Conservation (phyloP, 169 alveolate genomes). For the Plasmodium cynomolgi region DNA sequence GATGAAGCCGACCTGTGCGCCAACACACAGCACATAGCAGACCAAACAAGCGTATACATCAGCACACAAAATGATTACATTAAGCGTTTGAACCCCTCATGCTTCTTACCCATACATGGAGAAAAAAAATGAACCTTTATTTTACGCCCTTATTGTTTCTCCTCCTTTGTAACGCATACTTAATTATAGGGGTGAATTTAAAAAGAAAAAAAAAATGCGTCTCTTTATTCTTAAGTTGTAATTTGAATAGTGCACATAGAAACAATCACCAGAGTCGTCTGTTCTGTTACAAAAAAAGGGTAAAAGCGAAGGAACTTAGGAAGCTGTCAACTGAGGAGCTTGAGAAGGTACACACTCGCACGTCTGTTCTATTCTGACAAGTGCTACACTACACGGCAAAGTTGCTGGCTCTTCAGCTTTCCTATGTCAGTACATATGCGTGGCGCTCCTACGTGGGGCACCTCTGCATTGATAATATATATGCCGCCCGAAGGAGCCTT, state of each 20-base stretch:
- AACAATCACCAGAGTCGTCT: slow-evolving; percentile 4
- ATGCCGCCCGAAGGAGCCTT: neutral
- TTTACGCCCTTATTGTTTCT: slow-evolving; percentile 9
- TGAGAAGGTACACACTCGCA: slow-evolving; percentile 45
- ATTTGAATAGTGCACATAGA: neutral
- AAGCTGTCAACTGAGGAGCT: slow-evolving; percentile 65
- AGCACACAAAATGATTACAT: neutral
- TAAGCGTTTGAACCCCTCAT: neutral
- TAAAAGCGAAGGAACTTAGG: slow-evolving; percentile 66
- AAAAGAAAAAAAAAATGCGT: slow-evolving; percentile 32
- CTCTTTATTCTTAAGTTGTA: slow-evolving; percentile 20
- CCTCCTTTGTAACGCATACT: slow-evolving; percentile 27
- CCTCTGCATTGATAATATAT: neutral
- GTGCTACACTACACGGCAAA: neutral
- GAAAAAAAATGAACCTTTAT: slow-evolving; percentile 48
- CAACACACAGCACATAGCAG: neutral
- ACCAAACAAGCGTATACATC: neutral
- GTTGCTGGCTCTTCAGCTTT: neutral
- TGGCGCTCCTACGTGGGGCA: neutral
- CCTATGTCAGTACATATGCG: neutral
- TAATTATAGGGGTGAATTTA: slow-evolving; percentile 26
- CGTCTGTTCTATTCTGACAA: neutral
- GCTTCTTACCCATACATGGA: neutral
- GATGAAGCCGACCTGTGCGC: neutral
- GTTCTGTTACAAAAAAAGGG: slow-evolving; percentile 51